Conservation (phyloP, 106 monocot species). For the Gastrodia elata region DNA sequence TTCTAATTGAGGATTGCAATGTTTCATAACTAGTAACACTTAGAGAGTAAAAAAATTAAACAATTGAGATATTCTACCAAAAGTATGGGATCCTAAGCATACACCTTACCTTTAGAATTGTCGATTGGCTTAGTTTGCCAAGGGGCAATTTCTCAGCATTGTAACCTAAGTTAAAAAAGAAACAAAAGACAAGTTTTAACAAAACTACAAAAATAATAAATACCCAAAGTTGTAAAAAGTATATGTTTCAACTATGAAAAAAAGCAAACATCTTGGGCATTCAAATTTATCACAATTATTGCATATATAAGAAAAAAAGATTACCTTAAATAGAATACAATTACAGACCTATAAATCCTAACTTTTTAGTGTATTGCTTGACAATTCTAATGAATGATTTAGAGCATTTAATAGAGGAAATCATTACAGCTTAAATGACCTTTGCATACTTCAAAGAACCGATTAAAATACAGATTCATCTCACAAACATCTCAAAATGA, state of each 20-base stretch:
- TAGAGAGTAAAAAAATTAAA: background rate
- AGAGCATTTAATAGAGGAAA: background rate
- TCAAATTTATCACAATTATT: background rate
- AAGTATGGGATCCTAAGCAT: background rate
- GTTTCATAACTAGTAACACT: background rate
- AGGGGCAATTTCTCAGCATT: constrained; percentile 95
- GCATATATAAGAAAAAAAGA: background rate
- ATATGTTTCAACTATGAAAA: background rate
- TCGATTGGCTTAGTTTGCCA: constrained; percentile 95
- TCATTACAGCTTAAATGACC: background rate
- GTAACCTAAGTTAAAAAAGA: constrained; percentile 43
- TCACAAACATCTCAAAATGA: background rate
- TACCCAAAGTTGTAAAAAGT: background rate
- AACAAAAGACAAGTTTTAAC: background rate
- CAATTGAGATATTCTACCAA: background rate
- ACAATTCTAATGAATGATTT: background rate
- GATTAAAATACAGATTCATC: too few relatives aligned
- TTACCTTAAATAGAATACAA: background rate
- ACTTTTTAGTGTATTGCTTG: background rate
- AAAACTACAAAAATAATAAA: background rate
- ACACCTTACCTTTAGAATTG: constrained; percentile 68
- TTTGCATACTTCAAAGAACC: background rate
- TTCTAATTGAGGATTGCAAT: background rate
- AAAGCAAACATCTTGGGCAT: background rate
- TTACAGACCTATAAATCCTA: background rate